Percentiles rank a stretch among this genome's conserved stretches.
Evolutionary conservation across 805 yeast genomes (phyloP).

Genomic region (Tetrapisispora nanseiensis): DNA sequence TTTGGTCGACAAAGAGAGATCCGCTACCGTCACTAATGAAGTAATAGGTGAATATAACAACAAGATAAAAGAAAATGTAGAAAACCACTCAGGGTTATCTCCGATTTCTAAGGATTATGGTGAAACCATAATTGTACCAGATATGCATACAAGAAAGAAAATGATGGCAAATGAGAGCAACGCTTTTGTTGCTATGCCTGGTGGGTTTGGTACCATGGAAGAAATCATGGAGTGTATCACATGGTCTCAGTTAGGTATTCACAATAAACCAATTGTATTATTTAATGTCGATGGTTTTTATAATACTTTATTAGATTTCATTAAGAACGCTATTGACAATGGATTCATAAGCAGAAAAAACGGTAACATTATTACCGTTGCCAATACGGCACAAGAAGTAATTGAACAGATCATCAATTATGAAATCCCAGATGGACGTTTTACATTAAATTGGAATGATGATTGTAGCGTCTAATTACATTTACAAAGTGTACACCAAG

Average conservation of each 20-base stretch:
- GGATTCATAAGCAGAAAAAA: slow-evolving; percentile 65
- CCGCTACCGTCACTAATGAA: not conserved
- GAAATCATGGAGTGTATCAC: slow-evolving; percentile 85
- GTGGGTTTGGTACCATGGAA: slow-evolving; percentile 86
- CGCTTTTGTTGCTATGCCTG: slow-evolving; percentile 84
- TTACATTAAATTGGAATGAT: slow-evolving; percentile 58
- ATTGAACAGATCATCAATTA: slow-evolving; percentile 50
- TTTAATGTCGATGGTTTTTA: slow-evolving; percentile 75
- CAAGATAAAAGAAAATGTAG: slow-evolving; percentile 41
- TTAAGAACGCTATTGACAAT: slow-evolving; percentile 45
- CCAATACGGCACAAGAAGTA: slow-evolving; percentile 59
- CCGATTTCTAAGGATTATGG: slow-evolving; percentile 55
- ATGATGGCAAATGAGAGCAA: slow-evolving; percentile 81
- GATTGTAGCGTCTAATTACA: too few relatives aligned
- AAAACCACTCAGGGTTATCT: slow-evolving; percentile 55
- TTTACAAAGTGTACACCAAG: too few relatives aligned
- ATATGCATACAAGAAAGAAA: slow-evolving; percentile 84
- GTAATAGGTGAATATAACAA: slow-evolving; percentile 34
- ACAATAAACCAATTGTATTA: slow-evolving; percentile 67
- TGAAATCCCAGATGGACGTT: slow-evolving; percentile 61
- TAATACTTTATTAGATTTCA: slow-evolving; percentile 55
- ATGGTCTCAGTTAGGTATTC: slow-evolving; percentile 86
- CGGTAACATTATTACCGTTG: slow-evolving; percentile 59
- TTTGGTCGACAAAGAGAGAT: slow-evolving; percentile 59
- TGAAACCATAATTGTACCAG: slow-evolving; percentile 67